A percentile compares a stretch with the other conserved stretches of the same genome.
Conservation (phyloP, 129 eudicot species). For the Tagetes patula region DNA sequence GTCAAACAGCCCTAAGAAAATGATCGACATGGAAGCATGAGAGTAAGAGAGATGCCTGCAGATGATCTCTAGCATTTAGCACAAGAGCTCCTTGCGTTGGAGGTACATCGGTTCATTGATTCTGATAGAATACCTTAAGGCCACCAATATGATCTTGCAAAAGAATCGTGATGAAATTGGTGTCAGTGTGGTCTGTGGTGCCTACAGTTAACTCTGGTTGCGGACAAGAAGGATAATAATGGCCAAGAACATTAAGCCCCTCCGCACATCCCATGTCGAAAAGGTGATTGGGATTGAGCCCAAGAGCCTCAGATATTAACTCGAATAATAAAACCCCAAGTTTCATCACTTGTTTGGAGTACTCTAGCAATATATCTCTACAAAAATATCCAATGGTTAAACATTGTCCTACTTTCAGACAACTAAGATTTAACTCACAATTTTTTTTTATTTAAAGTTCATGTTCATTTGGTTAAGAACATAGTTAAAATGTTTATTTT, state of each 20-base stretch:
- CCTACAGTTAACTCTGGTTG: constrained; percentile 52
- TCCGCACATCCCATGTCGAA: constrained; percentile 32
- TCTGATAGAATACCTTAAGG: constrained; percentile 43
- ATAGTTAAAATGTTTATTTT: too few species aligned
- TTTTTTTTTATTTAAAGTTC: too few species aligned
- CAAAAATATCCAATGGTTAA: background rate
- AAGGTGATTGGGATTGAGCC: constrained; percentile 37
- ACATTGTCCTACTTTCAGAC: too few species aligned
- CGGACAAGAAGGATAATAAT: constrained; percentile 56
- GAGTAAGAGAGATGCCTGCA: constrained; percentile 27
- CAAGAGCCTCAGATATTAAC: constrained; percentile 55
- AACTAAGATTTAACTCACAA: too few species aligned
- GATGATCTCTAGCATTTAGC: constrained; percentile 39
- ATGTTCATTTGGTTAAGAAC: too few species aligned
- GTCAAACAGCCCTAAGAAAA: too few species aligned
- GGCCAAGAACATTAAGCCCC: constrained; percentile 20
- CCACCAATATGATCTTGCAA: constrained; percentile 51
- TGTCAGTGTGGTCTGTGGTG: constrained; percentile 36
- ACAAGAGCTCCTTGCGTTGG: constrained; percentile 40
- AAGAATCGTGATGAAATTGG: constrained; percentile 39
- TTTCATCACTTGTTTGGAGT: constrained; percentile 31
- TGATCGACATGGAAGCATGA: too few species aligned
- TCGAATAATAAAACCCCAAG: constrained; percentile 33
- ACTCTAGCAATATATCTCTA: constrained; percentile 48
- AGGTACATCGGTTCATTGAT: constrained; percentile 48